A percentile compares a stretch with the other conserved stretches of the same genome.
These are phyloP conservation scores for Colletotrichum nymphaeae DNA, from an alignment of 2,329 filamentous ascomycete genomes.

Conservation along the genomic window DNA sequence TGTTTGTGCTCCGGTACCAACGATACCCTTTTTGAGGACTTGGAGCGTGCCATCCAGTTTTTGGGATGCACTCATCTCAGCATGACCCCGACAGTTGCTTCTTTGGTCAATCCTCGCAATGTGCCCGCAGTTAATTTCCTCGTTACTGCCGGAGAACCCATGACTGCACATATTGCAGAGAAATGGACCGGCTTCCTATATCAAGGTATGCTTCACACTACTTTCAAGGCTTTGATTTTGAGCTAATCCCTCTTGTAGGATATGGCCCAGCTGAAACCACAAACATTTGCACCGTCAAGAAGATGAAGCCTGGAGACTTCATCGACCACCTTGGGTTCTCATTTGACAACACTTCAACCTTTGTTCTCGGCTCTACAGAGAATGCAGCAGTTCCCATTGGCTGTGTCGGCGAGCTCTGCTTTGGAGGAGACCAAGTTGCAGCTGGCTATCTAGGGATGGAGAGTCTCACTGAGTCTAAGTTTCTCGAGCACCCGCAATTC, in stretches of 20 bases:
- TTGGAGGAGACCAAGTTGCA: slow-evolving; percentile 85
- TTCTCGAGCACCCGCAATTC: slow-evolving; percentile 74
- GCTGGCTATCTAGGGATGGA: slow-evolving; percentile 78
- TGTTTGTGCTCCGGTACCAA: slow-evolving; percentile 81
- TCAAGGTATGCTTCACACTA: slow-evolving; percentile 62
- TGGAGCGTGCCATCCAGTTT: slow-evolving; percentile 73
- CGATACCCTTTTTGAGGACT: slow-evolving; percentile 78
- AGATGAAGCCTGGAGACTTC: slow-evolving; percentile 66
- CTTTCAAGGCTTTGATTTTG: background rate
- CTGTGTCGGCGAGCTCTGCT: slow-evolving; percentile 84
- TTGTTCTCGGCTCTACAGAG: slow-evolving; percentile 65
- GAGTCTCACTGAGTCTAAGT: slow-evolving; percentile 71
- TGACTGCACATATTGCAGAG: slow-evolving; percentile 77
- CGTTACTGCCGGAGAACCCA: slow-evolving; percentile 83
- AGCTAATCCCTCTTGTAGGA: slow-evolving; percentile 45
- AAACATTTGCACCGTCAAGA: slow-evolving; percentile 84
- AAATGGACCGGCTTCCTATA: slow-evolving; percentile 78
- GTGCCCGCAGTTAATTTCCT: slow-evolving; percentile 80
- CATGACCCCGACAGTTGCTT: slow-evolving; percentile 86
- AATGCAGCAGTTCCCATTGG: slow-evolving; percentile 73
- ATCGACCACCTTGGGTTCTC: slow-evolving; percentile 82
- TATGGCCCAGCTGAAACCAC: slow-evolving; percentile 90
- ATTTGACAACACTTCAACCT: slow-evolving; percentile 80
- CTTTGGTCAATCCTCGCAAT: slow-evolving; percentile 74
- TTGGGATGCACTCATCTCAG: slow-evolving; percentile 82